Base-by-base conservation (phyloP, 2,329 filamentous ascomycete genomes). In the Paraphaeosphaeria minitans region DNA sequence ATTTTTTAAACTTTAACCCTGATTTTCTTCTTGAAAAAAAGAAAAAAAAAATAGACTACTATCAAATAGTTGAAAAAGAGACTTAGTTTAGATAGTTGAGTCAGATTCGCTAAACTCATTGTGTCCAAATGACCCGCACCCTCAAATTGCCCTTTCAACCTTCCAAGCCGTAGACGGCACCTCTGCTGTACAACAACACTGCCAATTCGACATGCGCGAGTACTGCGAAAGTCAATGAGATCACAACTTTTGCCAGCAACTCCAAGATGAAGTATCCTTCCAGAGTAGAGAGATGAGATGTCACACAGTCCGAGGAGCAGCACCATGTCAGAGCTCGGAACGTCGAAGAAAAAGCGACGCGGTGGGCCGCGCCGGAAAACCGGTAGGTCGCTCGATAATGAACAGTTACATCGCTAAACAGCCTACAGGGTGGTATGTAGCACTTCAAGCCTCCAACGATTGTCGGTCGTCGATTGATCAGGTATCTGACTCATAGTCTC, bases 311-410 rank as follows among this genome's bases (percentile, higher is more conserved):
- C n/a, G n/a, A 14, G 14, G 39, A 31, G 24, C 37, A 12, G 22
- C 27, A 41, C 29, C 31, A 62, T 60, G 55, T 51, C 55, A 10
- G 47, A 59, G 7, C 14, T 48, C 6, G 47, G 19, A 21, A 58
- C 53, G 3, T 27, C 58, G 7, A 72, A 67, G 53, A 70, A 66
- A 58, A 72, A 68, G 41, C 56, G 70, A 24, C 64, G 70, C 53
- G 67, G 69, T n/a, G 69, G 69, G 2, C 51, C 68, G 14, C 59
- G 69, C 31, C 65, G 70, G 39, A 67, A 68, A 54, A 73, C 69
- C 58, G 70, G 70, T 67, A 58, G 48, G 14, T 27, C 3, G 45
- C 10, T 42, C 16, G 16, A 29, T 24, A 7, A 12, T 9, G 48
- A n/a, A 10, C 21, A 6, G 43, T 14, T 33, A 47, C n/a, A n/a